Conservation (phyloP, 495 filamentous ascomycete genomes). For the Xylaria sp. region DNA sequence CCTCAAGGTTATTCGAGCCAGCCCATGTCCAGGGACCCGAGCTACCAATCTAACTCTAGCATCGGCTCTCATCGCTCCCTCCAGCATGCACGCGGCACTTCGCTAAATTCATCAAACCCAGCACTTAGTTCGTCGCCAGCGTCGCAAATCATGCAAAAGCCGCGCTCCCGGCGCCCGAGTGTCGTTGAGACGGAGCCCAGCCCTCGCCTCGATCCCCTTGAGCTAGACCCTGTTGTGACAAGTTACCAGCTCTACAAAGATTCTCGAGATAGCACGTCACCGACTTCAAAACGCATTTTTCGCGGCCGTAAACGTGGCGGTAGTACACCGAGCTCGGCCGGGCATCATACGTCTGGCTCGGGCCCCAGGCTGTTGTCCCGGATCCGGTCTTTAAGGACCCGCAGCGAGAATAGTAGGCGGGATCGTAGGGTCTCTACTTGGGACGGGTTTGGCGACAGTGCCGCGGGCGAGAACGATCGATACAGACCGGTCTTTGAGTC, state of each 20-base stretch:
- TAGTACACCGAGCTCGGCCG: constrained; percentile 2
- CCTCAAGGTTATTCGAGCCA: constrained; percentile 61
- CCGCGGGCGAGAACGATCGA: constrained; percentile 9
- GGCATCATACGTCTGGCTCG: constrained; percentile 3
- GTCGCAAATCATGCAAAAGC: constrained; percentile 40
- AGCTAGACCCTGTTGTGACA: constrained; percentile 42
- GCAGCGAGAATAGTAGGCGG: constrained; percentile 21
- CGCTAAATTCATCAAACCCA: constrained; percentile 9
- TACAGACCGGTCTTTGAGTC: background rate
- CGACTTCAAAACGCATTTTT: background rate
- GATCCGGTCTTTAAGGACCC: constrained; percentile 28
- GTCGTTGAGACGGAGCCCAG: constrained; percentile 55
- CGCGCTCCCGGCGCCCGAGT: constrained; percentile 42
- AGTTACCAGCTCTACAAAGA: constrained; percentile 49
- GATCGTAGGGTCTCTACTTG: constrained; percentile 25
- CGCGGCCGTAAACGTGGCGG: constrained; percentile 9
- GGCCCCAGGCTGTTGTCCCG: constrained; percentile 26
- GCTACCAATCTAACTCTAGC: constrained; percentile 46
- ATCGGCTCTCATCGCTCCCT: constrained; percentile 31
- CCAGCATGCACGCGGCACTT: constrained; percentile 30
- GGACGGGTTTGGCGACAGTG: constrained; percentile 5
- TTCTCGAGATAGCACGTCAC: constrained; percentile 13
- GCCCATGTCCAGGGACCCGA: constrained; percentile 59
- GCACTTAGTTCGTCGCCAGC: constrained; percentile 31
- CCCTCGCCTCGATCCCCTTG: constrained; percentile 42